These are phyloP conservation scores for Alternaria infectoria DNA, from an alignment of 2,329 filamentous ascomycete genomes.

Conservation along the genomic window DNA sequence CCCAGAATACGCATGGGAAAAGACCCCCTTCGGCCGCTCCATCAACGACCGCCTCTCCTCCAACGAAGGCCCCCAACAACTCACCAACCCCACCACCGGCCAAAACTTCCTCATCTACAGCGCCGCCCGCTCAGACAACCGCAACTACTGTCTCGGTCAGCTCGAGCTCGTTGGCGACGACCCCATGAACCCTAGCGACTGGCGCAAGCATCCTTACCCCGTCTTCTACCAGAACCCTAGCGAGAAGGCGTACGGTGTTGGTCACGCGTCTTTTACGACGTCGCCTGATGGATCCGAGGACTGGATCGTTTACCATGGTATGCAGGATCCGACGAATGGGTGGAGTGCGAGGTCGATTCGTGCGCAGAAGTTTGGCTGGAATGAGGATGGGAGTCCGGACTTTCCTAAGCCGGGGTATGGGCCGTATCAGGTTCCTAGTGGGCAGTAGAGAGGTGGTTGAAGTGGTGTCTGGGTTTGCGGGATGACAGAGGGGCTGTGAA, in stretches of 20 bases:
- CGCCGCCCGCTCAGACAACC: constrained; percentile 58
- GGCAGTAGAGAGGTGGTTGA: constrained; percentile 22
- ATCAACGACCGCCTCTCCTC: constrained; percentile 55
- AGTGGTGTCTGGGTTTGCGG: neutral
- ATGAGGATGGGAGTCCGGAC: constrained; percentile 54
- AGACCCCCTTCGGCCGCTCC: constrained; percentile 57
- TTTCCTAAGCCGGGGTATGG: constrained; percentile 59
- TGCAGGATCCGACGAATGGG: constrained; percentile 55
- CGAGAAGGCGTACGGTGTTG: constrained; percentile 56
- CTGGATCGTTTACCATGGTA: constrained; percentile 63
- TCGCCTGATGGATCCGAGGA: constrained; percentile 56
- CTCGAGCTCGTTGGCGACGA: constrained; percentile 58
- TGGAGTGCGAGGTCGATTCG: constrained; percentile 58
- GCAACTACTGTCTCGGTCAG: constrained; percentile 61
- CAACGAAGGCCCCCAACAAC: constrained; percentile 60
- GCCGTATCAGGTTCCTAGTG: constrained; percentile 49
- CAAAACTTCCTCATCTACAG: constrained; percentile 59
- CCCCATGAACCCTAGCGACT: constrained; percentile 57
- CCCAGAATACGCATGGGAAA: constrained; percentile 58
- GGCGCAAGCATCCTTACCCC: constrained; percentile 54
- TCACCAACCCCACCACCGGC: constrained; percentile 55
- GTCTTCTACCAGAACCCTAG: constrained; percentile 59
- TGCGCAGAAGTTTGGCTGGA: constrained; percentile 58
- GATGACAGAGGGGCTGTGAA: neutral
- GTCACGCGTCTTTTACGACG: constrained; percentile 59